Base-by-base conservation (phyloP, 139 green algal species). In the Picochlorum sp. region DNA sequence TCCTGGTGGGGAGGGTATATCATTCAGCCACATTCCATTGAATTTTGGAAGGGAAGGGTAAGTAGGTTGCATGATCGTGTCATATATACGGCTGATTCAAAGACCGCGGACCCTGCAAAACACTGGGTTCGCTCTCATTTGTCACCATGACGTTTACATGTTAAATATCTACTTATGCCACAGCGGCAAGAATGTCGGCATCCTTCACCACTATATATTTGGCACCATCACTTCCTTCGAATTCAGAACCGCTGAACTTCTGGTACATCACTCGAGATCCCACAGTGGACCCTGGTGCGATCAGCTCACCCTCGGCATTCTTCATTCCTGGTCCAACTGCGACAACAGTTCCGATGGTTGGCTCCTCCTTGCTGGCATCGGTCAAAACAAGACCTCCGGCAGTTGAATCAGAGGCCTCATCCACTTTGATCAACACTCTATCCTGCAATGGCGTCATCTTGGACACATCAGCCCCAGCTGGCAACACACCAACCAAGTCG, bases 1-100 rank as follows among this genome's bases (percentile, higher is more conserved):
- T 56, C 37, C 2, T 24, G 89, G 61, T 96, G 88, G 89, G 88
- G 90, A 5, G 90, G 90, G 30, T 97, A 81, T 64, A 61, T 87
- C 23, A 66, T 96, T 26, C 63, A 70, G 5, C 90, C 90, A 3
- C 55, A 65, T 0, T 15, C 15, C 1, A 66, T 95, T 3, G 90
- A 96, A 71, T 97, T 97, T 59, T 96, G 90, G 90, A 85, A 96
- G 71, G 89, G 88, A 7, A 71, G 84, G 23, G 72, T 77, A 32
- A 79, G 59, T 20, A 79, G 90, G 14, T 71, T 96, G 67, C 90
- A 96, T 62, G 90, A 97, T 66, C 79, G 90, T 21, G 73, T 95
- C 50, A 52, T 52, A 9, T 94, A 84, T 67, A 62, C 15, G 16
- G 6, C 18, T 13, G 47, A 52, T 20, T 52, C 16, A 21, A 52